Conservation (phyloP, 768 basidiomycete genomes). For the Mrakia gelida region DNA sequence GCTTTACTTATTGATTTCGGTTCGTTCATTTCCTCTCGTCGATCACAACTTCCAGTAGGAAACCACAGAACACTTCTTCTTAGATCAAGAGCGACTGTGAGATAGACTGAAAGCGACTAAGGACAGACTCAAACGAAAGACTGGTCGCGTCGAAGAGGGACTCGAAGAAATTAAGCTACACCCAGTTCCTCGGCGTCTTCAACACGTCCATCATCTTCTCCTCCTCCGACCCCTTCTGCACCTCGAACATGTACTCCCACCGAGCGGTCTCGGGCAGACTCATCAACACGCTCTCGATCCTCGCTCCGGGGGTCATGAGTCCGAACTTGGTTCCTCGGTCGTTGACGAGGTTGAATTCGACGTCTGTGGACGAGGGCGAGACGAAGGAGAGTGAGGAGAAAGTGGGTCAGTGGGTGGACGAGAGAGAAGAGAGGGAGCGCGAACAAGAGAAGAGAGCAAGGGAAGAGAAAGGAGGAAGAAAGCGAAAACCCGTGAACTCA, state of each 20-base stretch:
- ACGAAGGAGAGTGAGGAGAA: neutral
- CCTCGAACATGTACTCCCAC: conserved; percentile 89
- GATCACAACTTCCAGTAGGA: too few relatives aligned
- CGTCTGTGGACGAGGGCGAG: conserved; percentile 48
- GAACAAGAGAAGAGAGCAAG: neutral
- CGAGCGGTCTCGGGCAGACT: conserved; percentile 71
- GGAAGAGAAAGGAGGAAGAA: neutral
- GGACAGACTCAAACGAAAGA: too few relatives aligned
- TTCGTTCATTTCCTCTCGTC: too few relatives aligned
- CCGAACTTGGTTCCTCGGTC: conserved; percentile 29
- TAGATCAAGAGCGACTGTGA: too few relatives aligned
- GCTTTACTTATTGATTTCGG: too few relatives aligned
- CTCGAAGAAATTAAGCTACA: neutral
- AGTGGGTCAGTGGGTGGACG: neutral
- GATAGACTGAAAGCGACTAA: too few relatives aligned
- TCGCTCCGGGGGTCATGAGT: conserved; percentile 72
- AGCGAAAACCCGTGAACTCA: neutral
- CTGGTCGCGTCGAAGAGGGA: too few relatives aligned
- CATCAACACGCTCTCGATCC: conserved; percentile 64
- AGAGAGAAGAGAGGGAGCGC: neutral
- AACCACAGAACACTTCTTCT: too few relatives aligned
- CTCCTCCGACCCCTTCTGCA: conserved; percentile 49
- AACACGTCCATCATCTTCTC: conserved; percentile 60
- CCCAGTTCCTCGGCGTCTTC: conserved; percentile 64
- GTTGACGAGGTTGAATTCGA: conserved; percentile 74